phyloP scores from a whole-genome alignment of 441 rosid species.

The Gossypium trilobum region DNA sequence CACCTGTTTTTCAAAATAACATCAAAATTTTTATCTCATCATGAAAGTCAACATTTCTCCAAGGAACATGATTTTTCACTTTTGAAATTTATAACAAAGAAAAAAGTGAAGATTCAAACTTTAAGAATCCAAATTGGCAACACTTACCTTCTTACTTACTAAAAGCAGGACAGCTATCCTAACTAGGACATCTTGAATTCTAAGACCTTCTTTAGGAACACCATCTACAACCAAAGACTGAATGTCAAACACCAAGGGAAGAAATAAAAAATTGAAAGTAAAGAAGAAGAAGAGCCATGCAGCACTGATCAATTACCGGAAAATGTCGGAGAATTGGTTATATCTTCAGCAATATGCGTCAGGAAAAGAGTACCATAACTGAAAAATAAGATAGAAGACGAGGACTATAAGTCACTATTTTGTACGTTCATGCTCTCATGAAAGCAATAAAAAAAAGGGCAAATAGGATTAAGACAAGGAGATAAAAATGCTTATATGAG shows the following conservation, averaged over 20 bases:
- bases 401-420: neutral
- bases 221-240: conserved; percentile 57
- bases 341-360: conserved; percentile 62
- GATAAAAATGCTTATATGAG: neutral
- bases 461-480: neutral
- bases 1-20: conserved; percentile 38
- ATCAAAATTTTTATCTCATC: neutral
- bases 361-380: conserved; percentile 75
- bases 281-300: neutral
- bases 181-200: conserved; percentile 78
- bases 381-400: conserved; percentile 13
- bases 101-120: neutral
- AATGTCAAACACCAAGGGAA: conserved; percentile 10
- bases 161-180: conserved; percentile 66
- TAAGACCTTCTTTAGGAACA: conserved; percentile 97
- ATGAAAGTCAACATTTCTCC: neutral
- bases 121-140: conserved; percentile 4
- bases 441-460: neutral
- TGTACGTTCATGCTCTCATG: neutral
- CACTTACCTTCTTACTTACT: conserved; percentile 66
- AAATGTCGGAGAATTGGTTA: conserved; percentile 57
- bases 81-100: neutral
- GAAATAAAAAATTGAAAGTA: conserved; percentile 13
- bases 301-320: conserved; percentile 44
- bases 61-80: neutral